Evolutionary conservation across 495 filamentous ascomycete genomes (phyloP), one percentile per base, ranked within the genome.

Genomic region (Pyronema omphalodes): DNA sequence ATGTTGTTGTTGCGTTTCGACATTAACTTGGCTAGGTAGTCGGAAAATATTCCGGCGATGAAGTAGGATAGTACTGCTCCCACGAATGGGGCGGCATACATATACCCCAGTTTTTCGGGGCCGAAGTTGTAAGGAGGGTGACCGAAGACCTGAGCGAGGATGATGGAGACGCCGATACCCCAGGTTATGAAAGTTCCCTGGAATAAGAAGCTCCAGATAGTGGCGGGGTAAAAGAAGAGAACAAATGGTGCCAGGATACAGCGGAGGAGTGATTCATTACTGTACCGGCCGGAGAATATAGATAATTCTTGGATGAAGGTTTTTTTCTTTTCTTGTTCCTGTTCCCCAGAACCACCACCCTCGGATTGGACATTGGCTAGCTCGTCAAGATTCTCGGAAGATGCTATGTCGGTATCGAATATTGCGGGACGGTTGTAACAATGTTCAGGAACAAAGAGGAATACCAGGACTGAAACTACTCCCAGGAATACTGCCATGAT

Each of bases 1-100:
- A 74, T 63, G 17, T 71, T 72, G 11, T 68, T 65, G 57, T 76
- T 76, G 34, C 66, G 66, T 15, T 67, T 62, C 6, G 73, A 67
- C 60, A 69, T 60, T 68, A 66, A 72, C 55, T 71, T 69, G 7
- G 70, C 71, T 9, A 73, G 66, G 29, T 58, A 54, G 47, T 76
- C 74, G 3, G 71, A 71, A 55, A 73, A 55, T 57, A 67, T 66
- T 0, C 68, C 69, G 2, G 70, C 71, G 0, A 70, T 44, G 33
- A 64, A 63, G 45, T 70, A 70, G 43, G 70, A 73, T 18, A 64
- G 33, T n/a, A 75, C 52, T 14, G 73, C 71, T 1, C 71, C 73
- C 36, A 74, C 64, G 9, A 73, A 65, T 2, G 73, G 66, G 7
- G 72, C 67, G 40, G 70, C 65, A 55, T 72, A 69, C 52, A 71